A percentile compares a stretch with the other conserved stretches of the same genome.
Conservation (phyloP, 345 rosid species). For the sweet orange (Citrus sinensis) region DNA sequence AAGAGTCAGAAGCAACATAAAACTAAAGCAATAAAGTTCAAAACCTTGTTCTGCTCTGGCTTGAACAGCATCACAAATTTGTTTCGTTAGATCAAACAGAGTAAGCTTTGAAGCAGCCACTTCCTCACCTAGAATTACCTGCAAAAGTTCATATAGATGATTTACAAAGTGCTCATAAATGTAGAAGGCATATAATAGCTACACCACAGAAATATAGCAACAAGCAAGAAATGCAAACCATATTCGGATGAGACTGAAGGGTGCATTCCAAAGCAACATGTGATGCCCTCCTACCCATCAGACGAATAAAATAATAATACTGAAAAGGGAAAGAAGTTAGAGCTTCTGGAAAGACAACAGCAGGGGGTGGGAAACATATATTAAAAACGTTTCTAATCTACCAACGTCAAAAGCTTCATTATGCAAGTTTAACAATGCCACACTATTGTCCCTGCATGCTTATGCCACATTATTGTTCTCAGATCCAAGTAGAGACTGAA, state of each 20-base stretch:
- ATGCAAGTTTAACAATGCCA: neutral
- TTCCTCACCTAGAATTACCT: conserved; percentile 98
- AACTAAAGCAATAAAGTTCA: conserved; percentile 7
- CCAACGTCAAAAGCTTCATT: neutral
- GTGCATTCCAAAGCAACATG: conserved; percentile 98
- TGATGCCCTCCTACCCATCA: conserved; percentile 96
- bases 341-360: neutral
- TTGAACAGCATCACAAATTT: conserved; percentile 96
- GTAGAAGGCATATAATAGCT: neutral
- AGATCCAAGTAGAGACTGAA: neutral
- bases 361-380: neutral
- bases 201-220: neutral
- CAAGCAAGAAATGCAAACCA: conserved; percentile 50
- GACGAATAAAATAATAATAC: conserved; percentile 97
- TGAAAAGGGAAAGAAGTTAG: conserved; percentile 29
- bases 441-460: neutral
- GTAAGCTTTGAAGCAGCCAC: conserved; percentile 99
- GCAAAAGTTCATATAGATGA: conserved; percentile 17
- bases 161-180: neutral
- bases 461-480: neutral
- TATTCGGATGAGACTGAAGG: conserved; percentile 96
- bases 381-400: neutral
- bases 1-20: conserved; percentile 5
- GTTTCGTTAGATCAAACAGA: conserved; percentile 80
- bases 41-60: conserved; percentile 88